Base-by-base conservation (phyloP, 2,329 filamentous ascomycete genomes). In the Clarireedia hainanense region DNA sequence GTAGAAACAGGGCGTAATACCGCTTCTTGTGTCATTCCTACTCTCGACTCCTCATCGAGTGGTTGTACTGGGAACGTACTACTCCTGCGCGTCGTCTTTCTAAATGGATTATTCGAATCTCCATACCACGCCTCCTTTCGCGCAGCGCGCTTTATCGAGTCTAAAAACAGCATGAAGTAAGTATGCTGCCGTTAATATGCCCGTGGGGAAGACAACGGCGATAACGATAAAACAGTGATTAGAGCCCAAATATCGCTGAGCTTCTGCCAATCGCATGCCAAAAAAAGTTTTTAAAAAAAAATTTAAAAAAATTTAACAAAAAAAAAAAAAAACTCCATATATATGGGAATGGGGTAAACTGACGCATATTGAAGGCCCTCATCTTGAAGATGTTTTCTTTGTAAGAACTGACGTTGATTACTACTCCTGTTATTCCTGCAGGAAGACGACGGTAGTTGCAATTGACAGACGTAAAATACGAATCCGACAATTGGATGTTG, bases 71-170 rank as follows among this genome's bases (percentile, higher is more conserved):
- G 52, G 20, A 49, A 50, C 20, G 51, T 55, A 15, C 20, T 64
- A 30, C 55, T 62, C 6, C 62, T 60, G 30, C 63, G 53, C 3
- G 53, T 58, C 9, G 56, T 64, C 49, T 65, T 66, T 15, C 58
- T 56, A 47, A 63, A 69, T 4, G 67, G 66, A 52, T 68, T 69
- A n/a, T 48, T 62, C 2, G 62, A 64, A 39, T 67, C 63, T 53
- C 63, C 58, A 52, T 65, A 64, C 66, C 66, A 67, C 30, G 67
- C 67, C 50, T 68, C 66, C 50, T 66, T 65, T 43, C 63, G 61
- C 57, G 67, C 67, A 37, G 60, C 57, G 47, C 65, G 61, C 55
- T 64, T 63, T 20, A 66, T 64, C 9, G 52, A 47, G 49, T 67
- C 65, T 67, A 60, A 15, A 45, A 39, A 17, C 34, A 30, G 20